Conservation (phyloP, 1,284 basidiomycete species). For the Cryptococcus depauperatus region DNA sequence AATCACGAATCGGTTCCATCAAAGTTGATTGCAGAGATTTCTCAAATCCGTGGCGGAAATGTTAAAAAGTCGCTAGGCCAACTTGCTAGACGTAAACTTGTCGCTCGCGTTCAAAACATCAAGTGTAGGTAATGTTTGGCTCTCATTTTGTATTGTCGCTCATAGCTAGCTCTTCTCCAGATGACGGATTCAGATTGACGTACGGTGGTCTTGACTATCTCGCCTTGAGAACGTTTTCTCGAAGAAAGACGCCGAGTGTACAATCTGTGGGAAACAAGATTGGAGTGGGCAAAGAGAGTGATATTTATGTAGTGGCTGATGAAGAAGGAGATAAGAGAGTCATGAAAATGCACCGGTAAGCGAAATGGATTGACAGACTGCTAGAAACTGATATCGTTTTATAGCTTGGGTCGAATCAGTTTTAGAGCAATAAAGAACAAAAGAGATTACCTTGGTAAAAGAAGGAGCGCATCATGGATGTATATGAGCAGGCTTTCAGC, state of each 20-base stretch:
- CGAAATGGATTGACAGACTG: constrained; percentile 1
- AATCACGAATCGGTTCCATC: constrained; percentile 95
- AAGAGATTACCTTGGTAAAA: constrained; percentile 91
- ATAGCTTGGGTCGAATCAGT: constrained; percentile 84
- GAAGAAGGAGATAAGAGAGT: constrained; percentile 75
- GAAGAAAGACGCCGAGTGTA: constrained; percentile 64
- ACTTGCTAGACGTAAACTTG: constrained; percentile 82
- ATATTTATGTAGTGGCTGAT: constrained; percentile 90
- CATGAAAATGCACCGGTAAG: constrained; percentile 80
- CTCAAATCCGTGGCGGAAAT: constrained; percentile 79
- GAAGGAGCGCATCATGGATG: constrained; percentile 98
- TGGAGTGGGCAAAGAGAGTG: constrained; percentile 96
- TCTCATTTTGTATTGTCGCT: neutral
- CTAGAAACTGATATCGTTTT: constrained; percentile 4
- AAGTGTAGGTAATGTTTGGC: constrained; percentile 58
- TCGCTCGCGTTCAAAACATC: constrained; percentile 81
- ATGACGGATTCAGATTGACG: constrained; percentile 93
- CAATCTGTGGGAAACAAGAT: constrained; percentile 92
- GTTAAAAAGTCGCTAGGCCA: constrained; percentile 87
- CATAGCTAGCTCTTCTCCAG: constrained; percentile 47
- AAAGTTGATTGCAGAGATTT: constrained; percentile 79
- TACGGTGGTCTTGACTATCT: constrained; percentile 97
- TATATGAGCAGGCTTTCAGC: constrained; percentile 96
- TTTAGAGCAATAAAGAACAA: constrained; percentile 97
- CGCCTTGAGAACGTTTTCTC: constrained; percentile 85